Base-by-base conservation (phyloP, 2,329 filamentous ascomycete species). In the Sporothrix euskadiensis region DNA sequence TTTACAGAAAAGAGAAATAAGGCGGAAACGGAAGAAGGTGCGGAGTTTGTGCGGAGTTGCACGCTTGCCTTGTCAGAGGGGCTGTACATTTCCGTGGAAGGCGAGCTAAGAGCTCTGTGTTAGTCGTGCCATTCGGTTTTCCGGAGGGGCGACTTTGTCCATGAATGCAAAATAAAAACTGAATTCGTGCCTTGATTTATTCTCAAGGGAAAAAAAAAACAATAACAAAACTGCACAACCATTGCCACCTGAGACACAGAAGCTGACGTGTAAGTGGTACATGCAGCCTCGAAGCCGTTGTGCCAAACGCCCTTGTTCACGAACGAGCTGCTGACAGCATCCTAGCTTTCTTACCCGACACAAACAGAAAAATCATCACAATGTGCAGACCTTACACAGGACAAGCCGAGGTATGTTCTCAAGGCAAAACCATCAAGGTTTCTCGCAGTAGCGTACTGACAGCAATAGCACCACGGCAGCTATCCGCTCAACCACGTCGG, bases 401-500 rank as follows among this genome's bases (percentile, higher is more conserved):
- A 44, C 19, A 32, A 2, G 68, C 68, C 8, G 68, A 57, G 49
- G 68, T 70, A 30, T 2, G 68, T 26, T 12, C 35, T 26, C 19
- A 54, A 9, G 8, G 12, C 3, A 39, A 10, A 16, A 1, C n/a
- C 16, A 26, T 49, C 4, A 7, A 39, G 19, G 4, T 8, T 26
- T n/a, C 9, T 9, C 14, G 30, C 16, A 44, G 5, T 10, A 41
- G 14, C 14, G 3, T 7, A 44, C 44, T 68, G 10, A 52, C 26
- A 49, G 14, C 6, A 49, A 3, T n/a, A 69, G 66, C 22, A 30
- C 56, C 69, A 71, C 44, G 69, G 69, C 30, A 71, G 22, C 19
- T 71, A 71, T 12, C 69, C 69, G 1, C 3, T 71, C 0, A 73
- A 73, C 49, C 72, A 73, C 26, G 57, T 73, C 5, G 72, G 41